Conservation (phyloP, 371 early-diverging fungal genomes). For the Mortierella sp. region DNA sequence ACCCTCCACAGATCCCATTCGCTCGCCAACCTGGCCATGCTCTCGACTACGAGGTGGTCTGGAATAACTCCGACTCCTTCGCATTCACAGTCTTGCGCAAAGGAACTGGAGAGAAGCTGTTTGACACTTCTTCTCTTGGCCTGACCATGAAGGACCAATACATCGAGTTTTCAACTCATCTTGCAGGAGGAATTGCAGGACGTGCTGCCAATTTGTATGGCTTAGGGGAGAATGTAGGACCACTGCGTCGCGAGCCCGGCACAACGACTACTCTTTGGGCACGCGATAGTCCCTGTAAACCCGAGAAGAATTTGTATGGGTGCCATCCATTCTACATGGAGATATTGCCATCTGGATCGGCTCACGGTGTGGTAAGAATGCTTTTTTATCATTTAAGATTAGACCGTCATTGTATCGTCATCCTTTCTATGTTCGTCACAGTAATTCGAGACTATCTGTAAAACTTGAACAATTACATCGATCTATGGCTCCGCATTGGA, state of each 20-base stretch:
- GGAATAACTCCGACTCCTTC: constrained; percentile 55
- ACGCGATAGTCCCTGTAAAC: constrained; percentile 64
- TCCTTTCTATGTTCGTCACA: background rate
- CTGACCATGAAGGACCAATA: constrained; percentile 78
- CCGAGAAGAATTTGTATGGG: constrained; percentile 72
- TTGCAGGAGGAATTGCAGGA: constrained; percentile 45
- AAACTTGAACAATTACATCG: too few relatives aligned
- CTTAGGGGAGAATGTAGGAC: constrained; percentile 71
- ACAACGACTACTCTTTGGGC: constrained; percentile 62
- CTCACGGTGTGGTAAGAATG: constrained; percentile 63
- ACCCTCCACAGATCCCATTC: constrained; percentile 6
- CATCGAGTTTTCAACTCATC: constrained; percentile 65
- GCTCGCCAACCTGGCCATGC: background rate
- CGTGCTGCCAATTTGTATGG: constrained; percentile 70
- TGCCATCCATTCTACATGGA: constrained; percentile 78
- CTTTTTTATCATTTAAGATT: background rate
- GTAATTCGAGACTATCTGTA: too few relatives aligned
- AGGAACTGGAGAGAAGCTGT: constrained; percentile 59
- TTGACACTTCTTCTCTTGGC: constrained; percentile 66
- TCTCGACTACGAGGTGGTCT: constrained; percentile 19
- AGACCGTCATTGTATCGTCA: background rate
- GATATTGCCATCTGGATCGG: constrained; percentile 62
- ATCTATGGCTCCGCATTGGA: background rate
- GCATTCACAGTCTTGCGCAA: constrained; percentile 66
- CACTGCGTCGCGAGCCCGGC: constrained; percentile 58